phyloP scores from a whole-genome alignment of 75 land plant species.

The Isoetes taiwanensis region DNA sequence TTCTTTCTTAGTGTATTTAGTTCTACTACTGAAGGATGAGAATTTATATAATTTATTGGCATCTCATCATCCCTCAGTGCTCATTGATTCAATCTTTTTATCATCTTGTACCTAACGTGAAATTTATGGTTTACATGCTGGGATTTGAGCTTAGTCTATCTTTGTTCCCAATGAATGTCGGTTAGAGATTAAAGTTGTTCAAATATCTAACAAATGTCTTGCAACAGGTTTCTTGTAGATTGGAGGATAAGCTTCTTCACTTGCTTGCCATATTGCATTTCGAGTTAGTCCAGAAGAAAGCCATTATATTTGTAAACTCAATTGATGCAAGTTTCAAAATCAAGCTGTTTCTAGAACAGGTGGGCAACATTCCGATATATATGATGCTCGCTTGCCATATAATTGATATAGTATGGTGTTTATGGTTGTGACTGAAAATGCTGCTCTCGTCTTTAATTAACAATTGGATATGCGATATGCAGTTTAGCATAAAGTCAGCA shows the following conservation, averaged over 20 bases:
- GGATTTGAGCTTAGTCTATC: no score
- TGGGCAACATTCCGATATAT: slow-evolving; percentile 7
- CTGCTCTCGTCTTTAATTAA: background rate
- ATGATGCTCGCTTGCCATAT: background rate
- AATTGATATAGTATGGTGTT: background rate
- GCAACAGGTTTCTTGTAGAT: slow-evolving; percentile 66
- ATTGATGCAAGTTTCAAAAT: slow-evolving; percentile 70
- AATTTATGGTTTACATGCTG: no score
- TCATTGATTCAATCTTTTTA: no score
- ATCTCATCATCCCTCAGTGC: no score
- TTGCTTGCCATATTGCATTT: slow-evolving; percentile 56
- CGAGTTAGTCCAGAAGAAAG: slow-evolving; percentile 80
- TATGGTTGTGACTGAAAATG: background rate
- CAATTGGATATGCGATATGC: slow-evolving; percentile 10
- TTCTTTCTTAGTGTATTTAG: no score
- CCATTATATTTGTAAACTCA: slow-evolving; percentile 72
- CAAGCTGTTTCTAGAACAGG: slow-evolving; percentile 87
- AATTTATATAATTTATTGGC: no score
- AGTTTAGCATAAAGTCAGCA: slow-evolving; percentile 90
- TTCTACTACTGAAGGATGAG: no score
- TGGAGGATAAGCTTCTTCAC: slow-evolving; percentile 58
- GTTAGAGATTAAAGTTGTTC: no score
- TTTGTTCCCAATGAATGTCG: no score
- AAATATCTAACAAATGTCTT: no score
- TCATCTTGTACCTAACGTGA: no score